phyloP scores from a whole-genome alignment of 2,329 filamentous ascomycete genomes.

The Cladophialophora yegresii region DNA sequence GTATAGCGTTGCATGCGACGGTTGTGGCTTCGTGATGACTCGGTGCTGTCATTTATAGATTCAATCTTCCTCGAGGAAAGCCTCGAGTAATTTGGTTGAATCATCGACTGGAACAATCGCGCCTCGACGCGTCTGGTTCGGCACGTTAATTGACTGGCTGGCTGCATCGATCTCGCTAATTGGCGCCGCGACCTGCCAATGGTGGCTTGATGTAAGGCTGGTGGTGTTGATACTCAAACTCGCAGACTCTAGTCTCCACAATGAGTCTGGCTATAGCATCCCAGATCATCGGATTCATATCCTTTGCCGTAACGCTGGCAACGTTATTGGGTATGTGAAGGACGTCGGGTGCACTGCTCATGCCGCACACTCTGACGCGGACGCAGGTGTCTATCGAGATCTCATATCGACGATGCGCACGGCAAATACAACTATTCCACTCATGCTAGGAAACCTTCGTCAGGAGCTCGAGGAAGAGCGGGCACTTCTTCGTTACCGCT shows the following conservation, averaged over 20 bases:
- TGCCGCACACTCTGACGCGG: slow-evolving; percentile 5
- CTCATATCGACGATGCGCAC: slow-evolving; percentile 31
- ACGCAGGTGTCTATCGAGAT: slow-evolving; percentile 31
- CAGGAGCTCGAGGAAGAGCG: slow-evolving; percentile 33
- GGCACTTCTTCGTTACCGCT: slow-evolving; percentile 26
- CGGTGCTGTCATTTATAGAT: not conserved
- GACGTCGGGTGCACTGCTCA: not conserved
- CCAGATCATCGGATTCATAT: slow-evolving; percentile 33
- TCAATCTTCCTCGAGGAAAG: not conserved
- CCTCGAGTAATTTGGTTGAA: not conserved
- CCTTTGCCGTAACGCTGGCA: slow-evolving; percentile 31
- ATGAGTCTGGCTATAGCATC: slow-evolving; percentile 21
- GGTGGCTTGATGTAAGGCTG: not conserved
- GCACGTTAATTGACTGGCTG: not conserved
- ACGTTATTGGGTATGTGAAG: slow-evolving; percentile 32
- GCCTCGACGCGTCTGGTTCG: not conserved
- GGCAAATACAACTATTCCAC: slow-evolving; percentile 27
- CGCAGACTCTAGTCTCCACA: not conserved
- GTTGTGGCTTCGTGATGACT: not conserved
- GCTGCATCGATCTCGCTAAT: not conserved
- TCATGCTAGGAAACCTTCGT: slow-evolving; percentile 33
- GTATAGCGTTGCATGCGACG: not conserved
- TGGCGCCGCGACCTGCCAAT: not conserved
- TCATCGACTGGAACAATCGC: not conserved
- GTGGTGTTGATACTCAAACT: not conserved